Percentiles rank a stretch among this genome's conserved stretches.
These are phyloP conservation scores for Corymbia maculata DNA, from an alignment of 345 rosid genomes.

Conservation along the genomic window DNA sequence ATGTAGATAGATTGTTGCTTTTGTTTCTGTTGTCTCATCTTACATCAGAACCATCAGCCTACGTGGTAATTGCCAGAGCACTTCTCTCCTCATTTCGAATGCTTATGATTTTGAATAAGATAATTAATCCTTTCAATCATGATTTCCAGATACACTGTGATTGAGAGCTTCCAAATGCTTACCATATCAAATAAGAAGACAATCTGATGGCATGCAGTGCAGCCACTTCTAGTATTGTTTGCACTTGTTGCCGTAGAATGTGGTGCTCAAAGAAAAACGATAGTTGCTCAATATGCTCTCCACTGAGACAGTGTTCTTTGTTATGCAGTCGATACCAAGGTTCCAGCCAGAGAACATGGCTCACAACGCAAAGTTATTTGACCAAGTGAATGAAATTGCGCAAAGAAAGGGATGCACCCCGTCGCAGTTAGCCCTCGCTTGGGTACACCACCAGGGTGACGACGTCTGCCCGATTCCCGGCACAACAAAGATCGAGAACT, in stretches of 20 bases:
- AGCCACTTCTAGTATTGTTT: background rate
- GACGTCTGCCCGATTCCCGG: background rate
- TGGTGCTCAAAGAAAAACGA: background rate
- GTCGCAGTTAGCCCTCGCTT: conserved; percentile 4
- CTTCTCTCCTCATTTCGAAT: too few species aligned
- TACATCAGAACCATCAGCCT: too few species aligned
- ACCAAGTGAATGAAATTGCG: conserved; percentile 1
- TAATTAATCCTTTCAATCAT: background rate
- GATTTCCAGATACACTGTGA: background rate
- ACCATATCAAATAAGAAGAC: background rate
- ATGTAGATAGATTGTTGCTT: too few species aligned
- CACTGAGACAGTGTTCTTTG: background rate
- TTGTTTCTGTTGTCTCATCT: too few species aligned
- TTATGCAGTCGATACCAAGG: background rate
- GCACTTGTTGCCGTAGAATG: background rate
- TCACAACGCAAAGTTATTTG: conserved; percentile 1
- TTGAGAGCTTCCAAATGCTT: background rate
- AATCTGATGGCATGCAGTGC: background rate
- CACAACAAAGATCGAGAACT: background rate
- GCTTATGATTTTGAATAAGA: too few species aligned
- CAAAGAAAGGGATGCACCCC: conserved; percentile 4
- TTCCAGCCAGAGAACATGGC: background rate
- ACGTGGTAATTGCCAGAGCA: too few species aligned
- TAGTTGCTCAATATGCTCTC: background rate
- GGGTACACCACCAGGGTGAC: background rate